Evolutionary conservation across 257 asterid genomes (phyloP).

Genomic region (Solanum piurae): DNA sequence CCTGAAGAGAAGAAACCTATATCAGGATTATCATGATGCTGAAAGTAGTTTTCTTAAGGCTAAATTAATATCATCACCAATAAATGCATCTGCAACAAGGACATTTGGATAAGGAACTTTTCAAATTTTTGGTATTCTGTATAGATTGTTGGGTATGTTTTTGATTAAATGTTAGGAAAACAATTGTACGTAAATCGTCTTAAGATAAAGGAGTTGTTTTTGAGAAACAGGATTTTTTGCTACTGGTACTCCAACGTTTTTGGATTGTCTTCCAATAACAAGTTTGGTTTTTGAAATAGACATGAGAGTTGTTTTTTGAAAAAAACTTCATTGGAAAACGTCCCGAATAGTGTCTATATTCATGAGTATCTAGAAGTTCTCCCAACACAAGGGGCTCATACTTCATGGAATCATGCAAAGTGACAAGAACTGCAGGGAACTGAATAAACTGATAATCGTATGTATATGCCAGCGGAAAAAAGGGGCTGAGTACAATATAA

Average conservation of each 20-base stretch:
- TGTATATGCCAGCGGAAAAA: not conserved
- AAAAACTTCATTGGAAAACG: not conserved
- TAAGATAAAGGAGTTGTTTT: not conserved
- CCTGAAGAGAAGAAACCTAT: not conserved
- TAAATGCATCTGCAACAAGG: not conserved
- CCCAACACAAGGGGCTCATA: not conserved
- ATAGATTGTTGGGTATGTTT: not conserved
- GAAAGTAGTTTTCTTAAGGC: not conserved
- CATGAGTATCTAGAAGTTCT: not conserved
- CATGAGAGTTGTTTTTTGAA: not conserved
- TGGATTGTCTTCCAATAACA: not conserved
- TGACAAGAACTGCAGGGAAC: not conserved
- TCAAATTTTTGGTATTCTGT: not conserved
- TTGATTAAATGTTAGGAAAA: not conserved
- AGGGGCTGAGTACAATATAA: not conserved
- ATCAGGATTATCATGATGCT: not conserved
- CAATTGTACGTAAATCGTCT: not conserved
- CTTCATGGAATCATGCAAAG: not conserved
- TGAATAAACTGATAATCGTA: not conserved
- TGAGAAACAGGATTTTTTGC: not conserved
- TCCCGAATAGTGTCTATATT: not conserved
- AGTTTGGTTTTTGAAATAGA: not conserved
- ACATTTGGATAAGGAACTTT: not conserved
- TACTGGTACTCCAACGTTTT: not conserved
- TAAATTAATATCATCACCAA: not conserved